phyloP scores from a whole-genome alignment of 768 basidiomycete genomes.

The Sutorius australiensis region DNA sequence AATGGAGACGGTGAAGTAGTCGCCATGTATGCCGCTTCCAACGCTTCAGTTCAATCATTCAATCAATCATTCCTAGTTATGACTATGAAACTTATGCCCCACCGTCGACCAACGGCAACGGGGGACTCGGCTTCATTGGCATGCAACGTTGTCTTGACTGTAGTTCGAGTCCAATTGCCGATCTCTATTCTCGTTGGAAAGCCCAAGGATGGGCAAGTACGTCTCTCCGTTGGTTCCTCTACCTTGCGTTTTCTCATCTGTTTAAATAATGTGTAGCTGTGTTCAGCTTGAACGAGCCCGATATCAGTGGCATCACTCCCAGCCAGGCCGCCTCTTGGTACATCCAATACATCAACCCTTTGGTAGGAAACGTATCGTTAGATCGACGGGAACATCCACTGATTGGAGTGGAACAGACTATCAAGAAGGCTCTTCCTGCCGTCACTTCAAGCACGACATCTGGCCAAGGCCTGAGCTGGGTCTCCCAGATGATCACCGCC shows the following conservation, averaged over 20 bases:
- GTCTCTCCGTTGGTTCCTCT: neutral
- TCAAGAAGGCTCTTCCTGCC: constrained; percentile 38
- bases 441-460: constrained; percentile 32
- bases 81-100: constrained; percentile 37
- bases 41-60: neutral
- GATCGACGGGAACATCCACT: neutral
- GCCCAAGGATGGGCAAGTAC: constrained; percentile 31
- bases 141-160: constrained; percentile 39
- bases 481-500: constrained; percentile 33
- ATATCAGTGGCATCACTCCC: constrained; percentile 29
- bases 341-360: constrained; percentile 34
- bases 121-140: constrained; percentile 37
- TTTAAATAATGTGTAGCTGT: constrained; percentile 19
- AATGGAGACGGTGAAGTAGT: constrained; percentile 34
- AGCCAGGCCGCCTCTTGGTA: constrained; percentile 35
- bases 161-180: constrained; percentile 33
- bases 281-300: constrained; percentile 37
- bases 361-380: constrained; percentile 22
- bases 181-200: constrained; percentile 32
- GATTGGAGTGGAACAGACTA: constrained; percentile 18
- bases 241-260: neutral
- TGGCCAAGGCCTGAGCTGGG: constrained; percentile 35
- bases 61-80: constrained; percentile 23
- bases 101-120: constrained; percentile 33
- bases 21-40: constrained; percentile 25